Conservation (phyloP, 2,329 filamentous ascomycete genomes). For the Triangularia verruculosa region DNA sequence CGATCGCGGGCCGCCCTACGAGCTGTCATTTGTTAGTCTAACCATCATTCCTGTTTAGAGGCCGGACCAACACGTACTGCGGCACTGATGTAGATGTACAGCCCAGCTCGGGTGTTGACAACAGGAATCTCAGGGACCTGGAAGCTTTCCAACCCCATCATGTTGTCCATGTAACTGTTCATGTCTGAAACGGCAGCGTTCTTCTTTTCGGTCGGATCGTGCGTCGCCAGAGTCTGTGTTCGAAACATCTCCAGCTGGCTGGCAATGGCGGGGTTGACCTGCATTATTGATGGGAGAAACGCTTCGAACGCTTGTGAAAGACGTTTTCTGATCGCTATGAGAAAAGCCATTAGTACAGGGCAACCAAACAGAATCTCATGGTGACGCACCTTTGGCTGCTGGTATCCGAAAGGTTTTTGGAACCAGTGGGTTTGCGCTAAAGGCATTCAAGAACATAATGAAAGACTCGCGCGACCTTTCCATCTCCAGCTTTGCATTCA, state of each 20-base stretch:
- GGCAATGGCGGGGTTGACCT: slow-evolving; percentile 53
- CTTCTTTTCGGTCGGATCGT: slow-evolving; percentile 52
- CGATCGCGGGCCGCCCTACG: slow-evolving; percentile 75
- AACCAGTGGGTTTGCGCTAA: slow-evolving; percentile 59
- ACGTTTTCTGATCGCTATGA: slow-evolving; percentile 45
- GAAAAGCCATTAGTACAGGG: slow-evolving; percentile 19
- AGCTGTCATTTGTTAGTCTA: slow-evolving; percentile 53
- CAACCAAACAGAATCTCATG: slow-evolving; percentile 15
- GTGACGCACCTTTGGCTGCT: slow-evolving; percentile 48
- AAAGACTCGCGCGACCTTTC: slow-evolving; percentile 61
- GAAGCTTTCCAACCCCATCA: slow-evolving; percentile 53
- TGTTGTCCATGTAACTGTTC: slow-evolving; percentile 56
- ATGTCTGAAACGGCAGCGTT: slow-evolving; percentile 49
- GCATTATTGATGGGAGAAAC: slow-evolving; percentile 55
- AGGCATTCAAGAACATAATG: slow-evolving; percentile 58
- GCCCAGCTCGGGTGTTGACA: slow-evolving; percentile 72
- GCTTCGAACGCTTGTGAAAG: slow-evolving; percentile 47
- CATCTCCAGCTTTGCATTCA: slow-evolving; percentile 53
- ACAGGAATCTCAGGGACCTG: slow-evolving; percentile 63
- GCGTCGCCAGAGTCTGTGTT: slow-evolving; percentile 51
- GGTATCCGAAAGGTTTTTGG: slow-evolving; percentile 52
- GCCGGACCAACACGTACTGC: slow-evolving; percentile 54
- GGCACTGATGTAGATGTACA: slow-evolving; percentile 83
- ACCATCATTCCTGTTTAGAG: not conserved
- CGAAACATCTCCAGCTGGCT: slow-evolving; percentile 56